Percentiles rank a stretch among this genome's conserved stretches.
phyloP scores from a whole-genome alignment of 2,329 filamentous ascomycete genomes.

The Zasmidium citrigriseum region DNA sequence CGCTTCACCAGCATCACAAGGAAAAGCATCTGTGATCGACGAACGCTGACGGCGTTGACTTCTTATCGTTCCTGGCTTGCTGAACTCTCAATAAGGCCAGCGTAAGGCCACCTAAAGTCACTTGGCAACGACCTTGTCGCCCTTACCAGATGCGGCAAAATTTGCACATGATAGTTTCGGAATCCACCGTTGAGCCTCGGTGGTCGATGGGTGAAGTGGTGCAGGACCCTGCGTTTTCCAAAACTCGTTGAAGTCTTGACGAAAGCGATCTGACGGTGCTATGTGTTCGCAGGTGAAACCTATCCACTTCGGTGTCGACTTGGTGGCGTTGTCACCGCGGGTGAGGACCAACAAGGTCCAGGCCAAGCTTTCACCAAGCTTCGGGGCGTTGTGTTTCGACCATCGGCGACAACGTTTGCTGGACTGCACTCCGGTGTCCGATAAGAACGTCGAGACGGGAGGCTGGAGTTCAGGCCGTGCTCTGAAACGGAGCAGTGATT shows the following conservation, averaged over 20 bases:
- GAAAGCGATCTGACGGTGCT: not conserved
- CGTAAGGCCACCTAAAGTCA: not conserved
- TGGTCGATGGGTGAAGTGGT: not conserved
- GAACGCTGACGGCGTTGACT: not conserved
- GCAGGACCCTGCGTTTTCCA: not conserved
- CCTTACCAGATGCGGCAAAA: not conserved
- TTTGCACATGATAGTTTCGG: not conserved
- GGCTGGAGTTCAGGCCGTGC: no score
- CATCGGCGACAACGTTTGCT: not conserved
- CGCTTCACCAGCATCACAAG: not conserved
- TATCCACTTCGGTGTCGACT: not conserved
- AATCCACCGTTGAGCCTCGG: not conserved
- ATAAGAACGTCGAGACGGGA: no score
- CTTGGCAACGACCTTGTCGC: not conserved
- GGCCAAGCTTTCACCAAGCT: not conserved
- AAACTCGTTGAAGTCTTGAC: not conserved
- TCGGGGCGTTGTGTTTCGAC: not conserved
- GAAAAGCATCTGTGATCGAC: not conserved
- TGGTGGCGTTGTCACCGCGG: not conserved
- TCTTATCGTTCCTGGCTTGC: not conserved
- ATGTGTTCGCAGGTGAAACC: not conserved
- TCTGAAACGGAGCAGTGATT: no score
- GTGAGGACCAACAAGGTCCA: not conserved
- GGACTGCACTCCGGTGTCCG: not conserved
- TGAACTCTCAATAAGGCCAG: not conserved